Base-by-base conservation (phyloP, 345 rosid species). In the Bruguiera sexangula region DNA sequence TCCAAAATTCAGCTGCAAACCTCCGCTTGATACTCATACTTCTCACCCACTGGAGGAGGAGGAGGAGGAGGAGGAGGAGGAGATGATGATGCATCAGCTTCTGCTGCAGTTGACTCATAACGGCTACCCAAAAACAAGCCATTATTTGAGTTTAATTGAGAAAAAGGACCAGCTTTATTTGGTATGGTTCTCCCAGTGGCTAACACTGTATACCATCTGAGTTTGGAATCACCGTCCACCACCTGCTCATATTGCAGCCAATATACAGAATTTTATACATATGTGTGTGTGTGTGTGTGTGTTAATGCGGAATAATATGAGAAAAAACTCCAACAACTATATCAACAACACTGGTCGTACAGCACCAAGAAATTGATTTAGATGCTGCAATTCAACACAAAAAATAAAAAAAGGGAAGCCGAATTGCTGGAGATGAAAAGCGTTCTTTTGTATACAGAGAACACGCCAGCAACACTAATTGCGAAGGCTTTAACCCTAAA, bases 1-100 rank as follows among this genome's bases (percentile, higher is more conserved):
- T 7, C 20, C 1, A 75, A 52, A 10, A 27, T 24, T 56, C 24
- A 20, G 5, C 50, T 7, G 66, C 75, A 21, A 73, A 90, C 99
- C 85, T 95, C 99, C 11, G 99, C 99, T 81, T 95, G 99, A 78
- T 95, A 95, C 82, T 95, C 97, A 31, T 82, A 84, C 77, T 89
- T 92, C 83, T 95, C 94, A 26, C 83, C 81, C 0, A 85, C 81
- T 13, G 88, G 82, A 54, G 85, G 84, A 36, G 91, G 71, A 6
- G 76, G 74, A 55, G 72, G 67, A 59, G n/a, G n/a, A n/a, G n/a
- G n/a, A n/a, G 91, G 72, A 6, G 76, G 74, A 55, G 72, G 67
- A 59, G 80, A 22, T 68, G 85, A 69, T 8, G 93, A 73, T 8
- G 92, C 77, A 62, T 84, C 91, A 29, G 90, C 79, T 48, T 86